phyloP scores from a whole-genome alignment of 1,139 yeast species.

The Nakaseomyces delphensis region DNA sequence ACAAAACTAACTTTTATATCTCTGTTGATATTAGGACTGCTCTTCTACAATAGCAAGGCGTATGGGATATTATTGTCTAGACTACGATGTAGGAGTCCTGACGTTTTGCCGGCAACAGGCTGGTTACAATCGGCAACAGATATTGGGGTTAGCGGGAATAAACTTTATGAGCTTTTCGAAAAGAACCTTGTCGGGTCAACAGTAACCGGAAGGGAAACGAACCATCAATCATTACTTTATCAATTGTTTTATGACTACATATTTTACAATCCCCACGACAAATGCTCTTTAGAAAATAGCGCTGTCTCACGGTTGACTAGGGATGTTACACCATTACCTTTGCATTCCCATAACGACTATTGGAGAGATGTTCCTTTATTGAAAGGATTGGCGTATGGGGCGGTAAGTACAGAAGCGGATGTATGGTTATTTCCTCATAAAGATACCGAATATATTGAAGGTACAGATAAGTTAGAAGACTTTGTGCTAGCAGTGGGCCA shows the following conservation, averaged over 20 bases:
- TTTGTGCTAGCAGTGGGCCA: constrained; percentile 59
- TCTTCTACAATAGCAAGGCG: too few relatives aligned
- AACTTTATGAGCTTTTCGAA: not conserved
- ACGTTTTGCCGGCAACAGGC: not conserved
- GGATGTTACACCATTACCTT: constrained; percentile 39
- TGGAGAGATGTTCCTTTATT: constrained; percentile 56
- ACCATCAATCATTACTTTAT: constrained; percentile 14
- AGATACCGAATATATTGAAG: not conserved
- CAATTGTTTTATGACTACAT: constrained; percentile 14
- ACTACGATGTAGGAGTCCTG: not conserved
- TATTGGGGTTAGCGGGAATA: not conserved
- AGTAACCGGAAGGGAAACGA: too few relatives aligned
- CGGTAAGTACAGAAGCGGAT: constrained; percentile 62
- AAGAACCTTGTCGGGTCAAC: not conserved
- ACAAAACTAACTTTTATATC: too few relatives aligned
- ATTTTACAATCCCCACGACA: not conserved
- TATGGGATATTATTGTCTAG: not conserved
- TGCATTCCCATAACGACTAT: constrained; percentile 73
- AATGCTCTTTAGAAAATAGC: constrained; percentile 14
- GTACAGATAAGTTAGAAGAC: constrained; percentile 25
- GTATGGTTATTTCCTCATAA: constrained; percentile 45
- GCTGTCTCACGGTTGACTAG: constrained; percentile 34
- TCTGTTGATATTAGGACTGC: too few relatives aligned
- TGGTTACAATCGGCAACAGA: not conserved
- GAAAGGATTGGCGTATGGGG: constrained; percentile 53